A percentile compares a stretch with the other conserved stretches of the same genome.
Evolutionary conservation across 768 basidiomycete species (phyloP).

Genomic region (Omphalotus guepiniiformis): DNA sequence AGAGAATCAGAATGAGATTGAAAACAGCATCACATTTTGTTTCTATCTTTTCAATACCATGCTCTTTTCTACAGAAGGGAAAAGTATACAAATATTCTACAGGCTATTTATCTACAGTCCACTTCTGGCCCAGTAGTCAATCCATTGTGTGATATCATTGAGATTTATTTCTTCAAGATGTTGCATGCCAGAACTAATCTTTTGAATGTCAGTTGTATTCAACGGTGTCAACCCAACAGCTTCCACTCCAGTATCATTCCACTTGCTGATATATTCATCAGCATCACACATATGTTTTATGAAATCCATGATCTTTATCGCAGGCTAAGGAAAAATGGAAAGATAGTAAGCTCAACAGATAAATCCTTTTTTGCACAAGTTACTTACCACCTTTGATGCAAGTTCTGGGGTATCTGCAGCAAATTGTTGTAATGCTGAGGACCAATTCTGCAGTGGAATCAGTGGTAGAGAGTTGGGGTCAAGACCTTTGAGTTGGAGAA

Average conservation of each 20-base stretch:
- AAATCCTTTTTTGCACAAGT: not conserved
- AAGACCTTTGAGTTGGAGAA: not conserved
- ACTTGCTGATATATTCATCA: not conserved
- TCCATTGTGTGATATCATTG: not conserved
- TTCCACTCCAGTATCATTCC: not conserved
- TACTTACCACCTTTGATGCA: not conserved
- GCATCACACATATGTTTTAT: not conserved
- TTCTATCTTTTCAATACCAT: too few relatives aligned
- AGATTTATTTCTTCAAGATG: not conserved
- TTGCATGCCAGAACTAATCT: not conserved
- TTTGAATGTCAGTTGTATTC: not conserved
- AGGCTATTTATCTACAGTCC: too few relatives aligned
- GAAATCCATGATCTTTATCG: not conserved
- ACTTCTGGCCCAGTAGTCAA: constrained; percentile 1
- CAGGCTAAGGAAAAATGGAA: not conserved
- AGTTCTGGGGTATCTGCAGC: not conserved
- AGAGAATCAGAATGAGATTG: too few relatives aligned
- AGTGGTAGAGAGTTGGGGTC: not conserved
- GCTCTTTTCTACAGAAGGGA: too few relatives aligned
- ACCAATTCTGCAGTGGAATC: not conserved
- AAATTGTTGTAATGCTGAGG: not conserved
- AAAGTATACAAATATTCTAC: too few relatives aligned
- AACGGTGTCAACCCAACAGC: constrained; percentile 2
- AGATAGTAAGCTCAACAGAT: not conserved
- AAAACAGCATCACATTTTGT: too few relatives aligned